A percentile compares a stretch with the other conserved stretches of the same genome.
phyloP scores from a whole-genome alignment of 2,329 filamentous ascomycete species.

The Paramyrothecium sp. region DNA sequence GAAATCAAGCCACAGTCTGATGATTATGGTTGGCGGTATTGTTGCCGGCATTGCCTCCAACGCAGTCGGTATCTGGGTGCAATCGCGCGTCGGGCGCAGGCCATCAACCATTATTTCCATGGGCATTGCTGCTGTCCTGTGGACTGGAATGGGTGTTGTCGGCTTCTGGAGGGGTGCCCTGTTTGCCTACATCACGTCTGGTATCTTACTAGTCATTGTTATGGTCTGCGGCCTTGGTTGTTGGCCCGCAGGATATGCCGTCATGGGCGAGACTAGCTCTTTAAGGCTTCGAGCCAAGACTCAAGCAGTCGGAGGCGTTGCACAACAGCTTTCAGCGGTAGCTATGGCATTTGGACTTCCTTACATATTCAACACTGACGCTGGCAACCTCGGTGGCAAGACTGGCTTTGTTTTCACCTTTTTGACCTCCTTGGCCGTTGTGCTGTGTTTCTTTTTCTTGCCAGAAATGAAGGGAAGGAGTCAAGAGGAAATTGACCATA shows the following conservation, averaged over 20 bases:
- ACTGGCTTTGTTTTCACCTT: slow-evolving; percentile 38
- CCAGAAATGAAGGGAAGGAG: background rate
- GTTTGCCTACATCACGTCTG: slow-evolving; percentile 1
- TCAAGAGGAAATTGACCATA: background rate
- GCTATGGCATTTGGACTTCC: slow-evolving; percentile 20
- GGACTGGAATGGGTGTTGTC: slow-evolving; percentile 41
- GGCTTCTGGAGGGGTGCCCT: background rate
- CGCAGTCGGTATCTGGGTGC: slow-evolving; percentile 39
- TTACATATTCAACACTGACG: slow-evolving; percentile 25
- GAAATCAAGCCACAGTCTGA: slow-evolving; percentile 26
- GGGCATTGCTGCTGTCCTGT: slow-evolving; percentile 29
- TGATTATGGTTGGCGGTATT: slow-evolving; percentile 46
- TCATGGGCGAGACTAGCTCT: slow-evolving; percentile 28
- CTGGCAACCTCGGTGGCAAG: slow-evolving; percentile 35
- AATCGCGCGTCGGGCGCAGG: slow-evolving; percentile 39
- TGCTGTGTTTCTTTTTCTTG: slow-evolving; percentile 41
- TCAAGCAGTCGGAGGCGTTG: slow-evolving; percentile 38
- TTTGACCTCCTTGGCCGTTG: slow-evolving; percentile 28
- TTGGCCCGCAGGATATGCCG: slow-evolving; percentile 39
- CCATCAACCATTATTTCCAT: slow-evolving; percentile 35
- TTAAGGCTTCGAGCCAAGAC: slow-evolving; percentile 18
- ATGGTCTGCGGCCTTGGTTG: slow-evolving; percentile 36
- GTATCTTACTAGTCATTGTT: slow-evolving; percentile 37
- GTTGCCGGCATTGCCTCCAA: slow-evolving; percentile 44
- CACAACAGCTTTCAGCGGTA: slow-evolving; percentile 34